These are phyloP conservation scores for Fraxinus sp. DNA, from an alignment of 305 asterid genomes.

Conservation along the genomic window DNA sequence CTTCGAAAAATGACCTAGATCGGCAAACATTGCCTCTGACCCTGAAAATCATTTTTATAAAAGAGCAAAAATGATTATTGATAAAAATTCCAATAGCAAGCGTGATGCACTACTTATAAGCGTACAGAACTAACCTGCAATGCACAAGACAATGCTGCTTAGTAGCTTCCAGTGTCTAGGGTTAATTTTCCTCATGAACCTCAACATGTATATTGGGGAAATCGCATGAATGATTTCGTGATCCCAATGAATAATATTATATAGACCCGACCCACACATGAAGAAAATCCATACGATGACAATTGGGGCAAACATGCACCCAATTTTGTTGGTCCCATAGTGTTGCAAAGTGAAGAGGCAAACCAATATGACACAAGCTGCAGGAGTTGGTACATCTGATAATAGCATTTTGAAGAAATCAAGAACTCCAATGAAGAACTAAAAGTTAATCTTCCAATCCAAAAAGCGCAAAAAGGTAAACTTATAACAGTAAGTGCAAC, in stretches of 20 bases:
- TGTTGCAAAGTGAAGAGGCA: conserved; percentile 86
- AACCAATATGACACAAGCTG: conserved; percentile 74
- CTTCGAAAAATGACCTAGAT: conserved; percentile 90
- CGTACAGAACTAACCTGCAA: conserved; percentile 63
- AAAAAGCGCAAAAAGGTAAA: background rate
- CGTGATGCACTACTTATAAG: background rate
- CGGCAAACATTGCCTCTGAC: conserved; percentile 83
- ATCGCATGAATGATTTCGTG: conserved; percentile 52
- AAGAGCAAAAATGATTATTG: conserved; percentile 15
- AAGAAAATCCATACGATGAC: conserved; percentile 76
- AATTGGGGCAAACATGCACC: conserved; percentile 81
- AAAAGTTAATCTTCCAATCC: background rate
- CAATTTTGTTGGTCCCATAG: conserved; percentile 72
- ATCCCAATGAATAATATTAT: conserved; percentile 56
- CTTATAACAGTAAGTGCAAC: background rate
- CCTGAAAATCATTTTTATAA: conserved; percentile 43
- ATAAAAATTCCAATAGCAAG: background rate
- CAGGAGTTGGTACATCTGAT: conserved; percentile 82
- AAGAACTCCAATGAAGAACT: conserved; percentile 15
- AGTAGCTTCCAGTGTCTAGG: conserved; percentile 67
- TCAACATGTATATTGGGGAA: conserved; percentile 77
- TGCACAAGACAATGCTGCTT: conserved; percentile 69
- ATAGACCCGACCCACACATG: conserved; percentile 68
- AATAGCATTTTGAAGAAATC: conserved; percentile 21
- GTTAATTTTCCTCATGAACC: conserved; percentile 59